Conservation (phyloP, 495 filamentous ascomycete genomes). For the Hypoxylon lienhwacheense region DNA sequence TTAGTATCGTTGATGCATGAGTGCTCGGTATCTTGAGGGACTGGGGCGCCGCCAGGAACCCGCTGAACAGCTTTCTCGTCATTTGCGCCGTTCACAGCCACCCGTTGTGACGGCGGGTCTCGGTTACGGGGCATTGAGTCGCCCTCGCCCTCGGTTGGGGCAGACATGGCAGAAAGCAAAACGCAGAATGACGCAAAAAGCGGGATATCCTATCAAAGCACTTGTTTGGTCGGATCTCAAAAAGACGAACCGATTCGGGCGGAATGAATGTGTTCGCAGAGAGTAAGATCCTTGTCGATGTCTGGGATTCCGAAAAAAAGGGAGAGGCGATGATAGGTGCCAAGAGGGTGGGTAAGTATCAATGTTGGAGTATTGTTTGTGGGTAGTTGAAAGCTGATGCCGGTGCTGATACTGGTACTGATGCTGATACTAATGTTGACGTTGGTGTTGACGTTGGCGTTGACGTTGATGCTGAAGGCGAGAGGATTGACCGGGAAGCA, state of each 20-base stretch:
- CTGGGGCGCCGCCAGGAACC: slow-evolving; percentile 12
- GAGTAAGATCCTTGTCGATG: slow-evolving; percentile 6
- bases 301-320: slow-evolving; percentile 19
- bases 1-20: slow-evolving; percentile 12
- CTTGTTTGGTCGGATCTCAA: not conserved
- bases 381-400: no score
- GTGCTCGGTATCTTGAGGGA: slow-evolving; percentile 9
- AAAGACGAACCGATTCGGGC: slow-evolving; percentile 4
- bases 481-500: no score
- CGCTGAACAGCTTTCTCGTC: slow-evolving; percentile 27
- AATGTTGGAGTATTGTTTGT: slow-evolving; percentile 2
- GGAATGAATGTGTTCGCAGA: slow-evolving; percentile 1
- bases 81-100: slow-evolving; percentile 12
- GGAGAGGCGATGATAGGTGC: slow-evolving; percentile 28
- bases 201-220: not conserved
- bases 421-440: no score
- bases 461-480: no score
- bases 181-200: not conserved
- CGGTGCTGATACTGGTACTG: no score
- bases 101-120: slow-evolving; percentile 19
- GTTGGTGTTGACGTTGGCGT: no score
- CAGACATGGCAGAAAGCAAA: slow-evolving; percentile 10
- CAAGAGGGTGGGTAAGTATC: slow-evolving; percentile 26
- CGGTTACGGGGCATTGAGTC: slow-evolving; percentile 16
- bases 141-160: slow-evolving; percentile 5